Evolutionary conservation across 2,329 filamentous ascomycete genomes (phyloP).

Genomic region (Colletotrichum costaricense): DNA sequence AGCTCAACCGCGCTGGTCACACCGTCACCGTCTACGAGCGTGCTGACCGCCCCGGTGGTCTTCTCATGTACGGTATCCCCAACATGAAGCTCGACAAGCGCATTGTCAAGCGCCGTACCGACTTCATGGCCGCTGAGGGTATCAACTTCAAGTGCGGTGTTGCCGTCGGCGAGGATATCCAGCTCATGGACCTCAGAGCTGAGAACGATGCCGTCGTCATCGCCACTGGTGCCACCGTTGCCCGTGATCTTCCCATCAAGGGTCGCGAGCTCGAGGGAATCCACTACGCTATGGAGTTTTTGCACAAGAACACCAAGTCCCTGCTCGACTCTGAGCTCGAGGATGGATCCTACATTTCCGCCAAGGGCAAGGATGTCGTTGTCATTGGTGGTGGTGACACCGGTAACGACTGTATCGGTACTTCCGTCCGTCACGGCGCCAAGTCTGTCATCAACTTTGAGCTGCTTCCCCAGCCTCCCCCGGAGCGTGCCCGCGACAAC

Average conservation of each 20-base stretch:
- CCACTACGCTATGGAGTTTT: slow-evolving; percentile 97
- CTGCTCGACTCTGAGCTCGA: slow-evolving; percentile 89
- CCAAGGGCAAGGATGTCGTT: slow-evolving; percentile 94
- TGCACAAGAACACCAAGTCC: slow-evolving; percentile 98
- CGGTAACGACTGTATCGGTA: slow-evolving; percentile 97
- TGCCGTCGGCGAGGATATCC: slow-evolving; percentile 79
- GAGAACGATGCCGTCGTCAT: slow-evolving; percentile 88
- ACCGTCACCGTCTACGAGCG: slow-evolving; percentile 92
- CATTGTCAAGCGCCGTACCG: slow-evolving; percentile 92
- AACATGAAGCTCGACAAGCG: slow-evolving; percentile 99
- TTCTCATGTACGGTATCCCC: slow-evolving; percentile 98
- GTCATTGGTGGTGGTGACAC: slow-evolving; percentile 98
- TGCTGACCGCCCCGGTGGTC: slow-evolving; percentile 87
- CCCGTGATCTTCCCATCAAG: slow-evolving; percentile 91
- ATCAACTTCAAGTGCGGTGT: slow-evolving; percentile 84
- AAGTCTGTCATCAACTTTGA: slow-evolving; percentile 98
- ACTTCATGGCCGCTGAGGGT: slow-evolving; percentile 93
- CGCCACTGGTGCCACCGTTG: slow-evolving; percentile 92
- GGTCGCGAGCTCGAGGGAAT: slow-evolving; percentile 89
- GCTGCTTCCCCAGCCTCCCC: slow-evolving; percentile 89
- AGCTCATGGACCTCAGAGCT: slow-evolving; percentile 77
- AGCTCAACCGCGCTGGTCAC: slow-evolving; percentile 94
- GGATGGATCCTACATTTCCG: slow-evolving; percentile 89
- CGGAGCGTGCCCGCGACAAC: slow-evolving; percentile 92
- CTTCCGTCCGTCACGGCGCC: slow-evolving; percentile 92